phyloP scores from a whole-genome alignment of 768 basidiomycete genomes.

The Lentinula boryana region DNA sequence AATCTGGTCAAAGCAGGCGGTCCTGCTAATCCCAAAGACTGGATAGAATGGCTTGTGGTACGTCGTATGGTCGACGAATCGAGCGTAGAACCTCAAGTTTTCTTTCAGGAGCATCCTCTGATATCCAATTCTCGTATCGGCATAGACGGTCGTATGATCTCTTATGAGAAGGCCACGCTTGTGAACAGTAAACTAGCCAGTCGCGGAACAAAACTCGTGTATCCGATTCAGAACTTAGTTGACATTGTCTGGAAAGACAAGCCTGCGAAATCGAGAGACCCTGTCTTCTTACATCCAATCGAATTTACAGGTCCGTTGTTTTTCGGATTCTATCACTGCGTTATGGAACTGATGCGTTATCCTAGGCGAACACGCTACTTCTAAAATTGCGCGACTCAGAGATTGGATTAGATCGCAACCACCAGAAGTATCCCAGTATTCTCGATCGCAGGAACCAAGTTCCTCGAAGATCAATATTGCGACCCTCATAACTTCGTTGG shows the following conservation, averaged over 20 bases:
- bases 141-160: conserved; percentile 79
- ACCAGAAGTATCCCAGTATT: conserved; percentile 54
- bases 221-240: conserved; percentile 78
- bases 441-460: conserved; percentile 51
- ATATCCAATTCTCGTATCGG: conserved; percentile 45
- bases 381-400: conserved; percentile 68
- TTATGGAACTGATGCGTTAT: conserved; percentile 3
- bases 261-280: conserved; percentile 59
- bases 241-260: conserved; percentile 81
- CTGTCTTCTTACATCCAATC: conserved; percentile 62
- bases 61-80: conserved; percentile 15
- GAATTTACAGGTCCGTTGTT: conserved; percentile 54
- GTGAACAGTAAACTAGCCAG: conserved; percentile 50
- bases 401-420: conserved; percentile 63
- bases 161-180: conserved; percentile 61
- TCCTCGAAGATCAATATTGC: conserved; percentile 59
- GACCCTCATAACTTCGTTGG: conserved; percentile 62
- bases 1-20: conserved; percentile 52
- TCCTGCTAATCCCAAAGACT: conserved; percentile 52
- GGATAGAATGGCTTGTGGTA: conserved; percentile 76
- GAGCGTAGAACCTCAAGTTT: conserved; percentile 9
- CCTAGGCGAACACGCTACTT: conserved; percentile 51
- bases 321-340: neutral
- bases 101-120: conserved; percentile 17
- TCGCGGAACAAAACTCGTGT: conserved; percentile 62